Conservation (phyloP, 805 yeast genomes). For the Ogataea sp. region DNA sequence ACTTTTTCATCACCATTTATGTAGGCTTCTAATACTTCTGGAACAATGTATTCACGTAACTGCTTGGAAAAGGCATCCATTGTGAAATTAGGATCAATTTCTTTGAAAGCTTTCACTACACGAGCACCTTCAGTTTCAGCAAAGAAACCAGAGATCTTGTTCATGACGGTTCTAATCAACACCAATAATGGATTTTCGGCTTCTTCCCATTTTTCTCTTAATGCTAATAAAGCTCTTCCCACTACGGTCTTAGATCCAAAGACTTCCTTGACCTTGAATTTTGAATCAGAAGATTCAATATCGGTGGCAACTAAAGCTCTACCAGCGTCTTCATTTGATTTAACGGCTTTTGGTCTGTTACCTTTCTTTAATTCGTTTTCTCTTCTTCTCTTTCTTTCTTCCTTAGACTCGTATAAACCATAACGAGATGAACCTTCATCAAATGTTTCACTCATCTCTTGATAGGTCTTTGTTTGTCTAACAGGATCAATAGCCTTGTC, state of each 20-base stretch:
- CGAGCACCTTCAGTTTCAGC: slow-evolving; percentile 95
- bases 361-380: slow-evolving; percentile 54
- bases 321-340: slow-evolving; percentile 77
- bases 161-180: slow-evolving; percentile 67
- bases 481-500: slow-evolving; percentile 90
- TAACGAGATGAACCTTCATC: slow-evolving; percentile 90
- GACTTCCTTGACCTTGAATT: slow-evolving; percentile 56
- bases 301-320: slow-evolving; percentile 76
- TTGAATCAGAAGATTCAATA: slow-evolving; percentile 57
- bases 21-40: slow-evolving; percentile 93
- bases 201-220: slow-evolving; percentile 81
- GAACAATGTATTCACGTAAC: slow-evolving; percentile 85
- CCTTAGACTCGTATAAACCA: slow-evolving; percentile 88
- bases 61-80: slow-evolving; percentile 72
- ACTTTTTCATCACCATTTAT: slow-evolving; percentile 82
- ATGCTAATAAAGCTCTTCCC: slow-evolving; percentile 53
- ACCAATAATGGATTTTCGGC: slow-evolving; percentile 88
- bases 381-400: slow-evolving; percentile 68
- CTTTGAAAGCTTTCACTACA: slow-evolving; percentile 78
- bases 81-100: slow-evolving; percentile 84
- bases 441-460: slow-evolving; percentile 79
- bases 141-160: slow-evolving; percentile 78
- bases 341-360: slow-evolving; percentile 56
- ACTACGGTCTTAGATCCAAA: slow-evolving; percentile 57
- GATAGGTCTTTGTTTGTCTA: slow-evolving; percentile 80